Conservation (phyloP, 371 early-diverging fungal species). For the Chytridiales sp. region DNA sequence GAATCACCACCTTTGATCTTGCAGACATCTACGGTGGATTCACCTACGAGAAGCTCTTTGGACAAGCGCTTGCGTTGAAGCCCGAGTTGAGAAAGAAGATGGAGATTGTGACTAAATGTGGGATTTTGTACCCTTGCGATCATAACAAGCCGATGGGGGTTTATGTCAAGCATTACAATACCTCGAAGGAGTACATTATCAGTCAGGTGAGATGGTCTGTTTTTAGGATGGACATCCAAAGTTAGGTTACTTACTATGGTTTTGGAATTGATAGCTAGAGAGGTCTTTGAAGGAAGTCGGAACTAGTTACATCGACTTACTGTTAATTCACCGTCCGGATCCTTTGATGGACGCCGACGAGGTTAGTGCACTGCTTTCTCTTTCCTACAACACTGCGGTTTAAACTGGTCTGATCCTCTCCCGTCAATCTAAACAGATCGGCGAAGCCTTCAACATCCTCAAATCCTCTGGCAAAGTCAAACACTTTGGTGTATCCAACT, state of each 20-base stretch:
- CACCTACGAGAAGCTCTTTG: conserved; percentile 41
- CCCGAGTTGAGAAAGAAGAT: conserved; percentile 35
- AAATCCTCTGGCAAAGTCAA: conserved; percentile 21
- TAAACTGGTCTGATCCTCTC: no score
- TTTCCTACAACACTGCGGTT: no score
- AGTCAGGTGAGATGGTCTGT: conserved; percentile 1
- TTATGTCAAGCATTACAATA: conserved; percentile 40
- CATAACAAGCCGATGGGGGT: conserved; percentile 17
- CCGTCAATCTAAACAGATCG: no score
- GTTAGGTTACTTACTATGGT: no score
- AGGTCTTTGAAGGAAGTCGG: conserved; percentile 23
- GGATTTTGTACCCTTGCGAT: conserved; percentile 27
- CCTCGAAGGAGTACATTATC: conserved; percentile 37
- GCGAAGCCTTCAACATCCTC: conserved; percentile 21
- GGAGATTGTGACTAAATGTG: conserved; percentile 33
- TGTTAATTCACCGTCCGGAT: conserved; percentile 43
- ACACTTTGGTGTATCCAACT: conserved; percentile 40
- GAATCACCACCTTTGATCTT: conserved; percentile 46
- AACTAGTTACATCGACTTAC: conserved; percentile 34
- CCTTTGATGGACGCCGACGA: conserved; percentile 46
- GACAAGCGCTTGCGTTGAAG: conserved; percentile 37
- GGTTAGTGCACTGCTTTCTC: no score
- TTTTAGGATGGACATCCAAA: neutral
- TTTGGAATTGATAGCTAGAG: conserved; percentile 27
- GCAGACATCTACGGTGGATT: conserved; percentile 45